These are phyloP conservation scores for Psilocybe cyanescens DNA, from an alignment of 768 basidiomycete genomes.

Conservation along the genomic window DNA sequence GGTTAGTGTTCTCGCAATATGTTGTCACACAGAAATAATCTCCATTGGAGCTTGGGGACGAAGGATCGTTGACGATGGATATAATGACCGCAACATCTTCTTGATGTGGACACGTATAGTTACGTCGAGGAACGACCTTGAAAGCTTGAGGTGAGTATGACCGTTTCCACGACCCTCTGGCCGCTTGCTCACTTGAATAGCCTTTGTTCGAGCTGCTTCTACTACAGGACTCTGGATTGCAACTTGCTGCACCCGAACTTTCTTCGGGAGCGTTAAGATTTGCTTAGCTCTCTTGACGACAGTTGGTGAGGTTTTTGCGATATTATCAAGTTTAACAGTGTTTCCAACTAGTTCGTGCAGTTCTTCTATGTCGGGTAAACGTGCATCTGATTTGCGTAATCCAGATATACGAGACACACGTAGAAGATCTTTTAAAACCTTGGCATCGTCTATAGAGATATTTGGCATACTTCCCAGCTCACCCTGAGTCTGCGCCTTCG, in stretches of 20 bases:
- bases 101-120: conserved; percentile 43
- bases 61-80: conserved; percentile 46
- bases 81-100: conserved; percentile 52
- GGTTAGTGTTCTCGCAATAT: conserved; percentile 24
- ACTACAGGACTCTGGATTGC: conserved; percentile 37
- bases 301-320: conserved; percentile 37
- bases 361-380: conserved; percentile 52
- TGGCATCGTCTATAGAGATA: conserved; percentile 49
- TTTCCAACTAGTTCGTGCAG: conserved; percentile 40
- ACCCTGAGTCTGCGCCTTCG: conserved; percentile 36
- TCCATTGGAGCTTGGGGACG: conserved; percentile 32
- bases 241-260: conserved; percentile 15
- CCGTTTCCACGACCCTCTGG: background rate
- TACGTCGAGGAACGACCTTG: conserved; percentile 46
- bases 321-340: conserved; percentile 26
- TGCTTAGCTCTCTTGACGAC: conserved; percentile 42
- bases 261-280: conserved; percentile 39
- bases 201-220: conserved; percentile 38
- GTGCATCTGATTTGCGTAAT: conserved; percentile 7
- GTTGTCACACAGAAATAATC: conserved; percentile 40
- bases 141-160: conserved; percentile 3
- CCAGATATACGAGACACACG: conserved; percentile 26
- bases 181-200: conserved; percentile 34
- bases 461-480: conserved; percentile 50
- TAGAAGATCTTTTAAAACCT: conserved; percentile 41